Base-by-base conservation (phyloP, 495 filamentous ascomycete genomes). In the Hypoxylon lienhwacheense region DNA sequence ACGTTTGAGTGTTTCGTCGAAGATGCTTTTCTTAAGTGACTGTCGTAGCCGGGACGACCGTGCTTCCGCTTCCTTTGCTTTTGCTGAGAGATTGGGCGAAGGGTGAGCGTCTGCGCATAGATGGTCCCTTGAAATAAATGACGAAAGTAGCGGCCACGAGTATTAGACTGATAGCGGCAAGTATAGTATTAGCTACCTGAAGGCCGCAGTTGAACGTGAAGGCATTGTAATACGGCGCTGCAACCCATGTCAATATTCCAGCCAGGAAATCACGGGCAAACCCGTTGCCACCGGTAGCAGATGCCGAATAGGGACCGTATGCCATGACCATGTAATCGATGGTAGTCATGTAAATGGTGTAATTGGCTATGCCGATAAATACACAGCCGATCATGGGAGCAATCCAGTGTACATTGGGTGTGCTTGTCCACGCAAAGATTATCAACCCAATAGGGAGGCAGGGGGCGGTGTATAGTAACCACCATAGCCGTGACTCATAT, bases 301-400 rank as follows among this genome's bases (percentile, higher is more conserved):
- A 90, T 1, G 88, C 85, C 8, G 85, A 83, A 67, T 89, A 90
- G 0, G 84, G 84, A 0, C 87, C 88, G 64, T 91, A 90, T 0
- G 85, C 79, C 24, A 80, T 82, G 7, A 90, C 82, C 87, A 90
- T 91, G 71, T 91, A 91, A 61, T 91, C 87, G 49, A 91, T 88
- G 0, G 87, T 89, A 0, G 85, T 83, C 85, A 89, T 88, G 66
- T 88, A 87, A 48, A 88, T 86, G 14, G 75, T 75, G 48, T 86
- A 87, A 58, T 87, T 86, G 4, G 85, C 84, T 41, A 86, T 81
- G 5, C 81, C 83, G 39, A 88, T 83, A 5, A 86, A 59, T 8
- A 76, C 67, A 1, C 72, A 73, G 24, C 82, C 84, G n/a, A 85
- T 66, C 70, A 81, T 75, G 0, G 83, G 79, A 3, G 70, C 77